Conservation (phyloP, 2,329 filamentous ascomycete genomes). For the Immersiporthe knoxdaviesiana region DNA sequence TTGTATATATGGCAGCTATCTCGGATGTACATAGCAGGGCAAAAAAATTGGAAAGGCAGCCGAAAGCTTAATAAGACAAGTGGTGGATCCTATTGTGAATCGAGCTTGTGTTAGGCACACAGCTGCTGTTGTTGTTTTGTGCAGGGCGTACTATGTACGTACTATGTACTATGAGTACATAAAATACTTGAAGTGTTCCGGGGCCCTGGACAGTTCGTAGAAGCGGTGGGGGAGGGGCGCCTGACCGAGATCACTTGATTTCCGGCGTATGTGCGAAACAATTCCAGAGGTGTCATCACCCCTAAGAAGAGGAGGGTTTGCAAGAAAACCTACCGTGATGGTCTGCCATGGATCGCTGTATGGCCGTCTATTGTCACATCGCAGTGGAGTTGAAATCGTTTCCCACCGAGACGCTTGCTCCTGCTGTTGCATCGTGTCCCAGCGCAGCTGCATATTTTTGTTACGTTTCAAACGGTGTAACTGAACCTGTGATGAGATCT, state of each 20-base stretch:
- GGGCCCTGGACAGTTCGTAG: background rate
- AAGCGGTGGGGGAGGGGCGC: slow-evolving; percentile 6
- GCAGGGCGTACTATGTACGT: background rate
- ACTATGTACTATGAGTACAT: background rate
- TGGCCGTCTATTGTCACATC: background rate
- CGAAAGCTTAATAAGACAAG: background rate
- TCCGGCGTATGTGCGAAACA: slow-evolving; percentile 15
- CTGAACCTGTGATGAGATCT: background rate
- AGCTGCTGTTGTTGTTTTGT: background rate
- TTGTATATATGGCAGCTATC: background rate
- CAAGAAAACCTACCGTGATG: background rate
- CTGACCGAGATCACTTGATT: slow-evolving; percentile 22
- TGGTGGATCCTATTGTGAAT: background rate
- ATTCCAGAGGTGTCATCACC: background rate
- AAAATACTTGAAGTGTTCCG: background rate
- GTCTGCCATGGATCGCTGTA: background rate
- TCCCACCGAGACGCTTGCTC: background rate
- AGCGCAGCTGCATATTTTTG: background rate
- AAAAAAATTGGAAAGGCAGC: background rate
- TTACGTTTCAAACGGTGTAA: too few relatives aligned
- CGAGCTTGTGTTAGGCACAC: background rate
- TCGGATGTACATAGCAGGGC: background rate
- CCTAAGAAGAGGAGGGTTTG: background rate
- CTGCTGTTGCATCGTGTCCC: background rate
- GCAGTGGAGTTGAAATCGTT: background rate